These are phyloP conservation scores for Platanthera guangdongensis DNA, from an alignment of 106 monocot species.

Conservation along the genomic window DNA sequence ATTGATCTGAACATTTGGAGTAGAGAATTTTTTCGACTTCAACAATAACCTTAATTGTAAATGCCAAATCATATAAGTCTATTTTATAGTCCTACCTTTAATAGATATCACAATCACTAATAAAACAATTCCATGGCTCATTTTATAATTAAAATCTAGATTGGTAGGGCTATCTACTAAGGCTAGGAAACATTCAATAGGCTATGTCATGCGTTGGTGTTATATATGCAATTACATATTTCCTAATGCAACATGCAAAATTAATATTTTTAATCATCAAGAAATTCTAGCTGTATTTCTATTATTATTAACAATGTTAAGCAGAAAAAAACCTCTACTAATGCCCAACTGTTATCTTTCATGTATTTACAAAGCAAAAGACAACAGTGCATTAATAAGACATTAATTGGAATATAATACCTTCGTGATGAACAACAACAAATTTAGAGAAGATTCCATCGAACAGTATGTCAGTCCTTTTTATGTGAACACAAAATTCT, in stretches of 20 bases:
- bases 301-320: neutral
- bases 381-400: neutral
- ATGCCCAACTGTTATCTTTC: neutral
- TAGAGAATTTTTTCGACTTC: too few species aligned
- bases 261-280: neutral
- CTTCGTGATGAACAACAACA: conserved; percentile 73
- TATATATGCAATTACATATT: neutral
- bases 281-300: neutral
- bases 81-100: too few species aligned
- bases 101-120: too few species aligned
- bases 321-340: too few species aligned
- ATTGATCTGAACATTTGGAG: too few species aligned
- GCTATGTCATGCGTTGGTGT: neutral
- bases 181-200: neutral
- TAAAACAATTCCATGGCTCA: too few species aligned
- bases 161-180: neutral
- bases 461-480: conserved; percentile 76
- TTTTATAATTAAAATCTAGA: neutral
- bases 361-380: neutral
- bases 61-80: too few species aligned
- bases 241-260: neutral
- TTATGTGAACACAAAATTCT: conserved; percentile 89
- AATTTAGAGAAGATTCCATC: conserved; percentile 86
- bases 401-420: conserved; percentile 24
- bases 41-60: too few species aligned